Percentiles rank a stretch among this genome's conserved stretches.
These are phyloP conservation scores for Aspergillus heteromorphus DNA, from an alignment of 495 filamentous ascomycete species.

Conservation along the genomic window DNA sequence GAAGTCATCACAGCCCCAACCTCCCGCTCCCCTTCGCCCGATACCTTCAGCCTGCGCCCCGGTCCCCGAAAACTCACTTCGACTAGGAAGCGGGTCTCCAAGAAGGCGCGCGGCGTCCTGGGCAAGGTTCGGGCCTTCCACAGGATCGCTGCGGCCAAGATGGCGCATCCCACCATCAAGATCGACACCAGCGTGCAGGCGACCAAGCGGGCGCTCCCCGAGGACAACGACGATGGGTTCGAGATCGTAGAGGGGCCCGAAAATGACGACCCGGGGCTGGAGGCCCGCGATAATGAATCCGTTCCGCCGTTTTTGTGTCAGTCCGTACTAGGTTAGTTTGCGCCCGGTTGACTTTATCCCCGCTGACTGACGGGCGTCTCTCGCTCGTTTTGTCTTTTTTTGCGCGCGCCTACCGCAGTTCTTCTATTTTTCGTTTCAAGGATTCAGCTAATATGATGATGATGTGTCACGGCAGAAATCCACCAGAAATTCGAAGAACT, in stretches of 20 bases:
- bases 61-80: slow-evolving; percentile 27
- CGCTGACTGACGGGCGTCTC: slow-evolving; percentile 10
- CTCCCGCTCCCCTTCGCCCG: slow-evolving; percentile 31
- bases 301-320: slow-evolving; percentile 42
- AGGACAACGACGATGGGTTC: slow-evolving; percentile 30
- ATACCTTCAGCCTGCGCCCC: slow-evolving; percentile 27
- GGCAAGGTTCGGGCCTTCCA: slow-evolving; percentile 44
- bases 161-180: slow-evolving; percentile 44
- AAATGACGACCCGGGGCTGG: slow-evolving; percentile 30
- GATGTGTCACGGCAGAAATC: slow-evolving; percentile 25
- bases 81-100: slow-evolving; percentile 32
- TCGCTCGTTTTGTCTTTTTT: slow-evolving; percentile 16
- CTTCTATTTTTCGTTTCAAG: not conserved
- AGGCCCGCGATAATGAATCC: slow-evolving; percentile 30
- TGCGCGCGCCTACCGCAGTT: not conserved
- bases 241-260: slow-evolving; percentile 25
- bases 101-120: slow-evolving; percentile 44
- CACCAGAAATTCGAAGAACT: slow-evolving; percentile 45
- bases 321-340: slow-evolving; percentile 36
- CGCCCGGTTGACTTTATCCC: not conserved
- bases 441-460: not conserved
- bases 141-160: slow-evolving; percentile 40
- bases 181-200: slow-evolving; percentile 42
- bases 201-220: slow-evolving; percentile 37
- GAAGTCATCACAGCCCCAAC: slow-evolving; percentile 28